A percentile compares a stretch with the other conserved stretches of the same genome.
phyloP scores from a whole-genome alignment of 768 basidiomycete genomes.

The Rossbeevera mucosa region DNA sequence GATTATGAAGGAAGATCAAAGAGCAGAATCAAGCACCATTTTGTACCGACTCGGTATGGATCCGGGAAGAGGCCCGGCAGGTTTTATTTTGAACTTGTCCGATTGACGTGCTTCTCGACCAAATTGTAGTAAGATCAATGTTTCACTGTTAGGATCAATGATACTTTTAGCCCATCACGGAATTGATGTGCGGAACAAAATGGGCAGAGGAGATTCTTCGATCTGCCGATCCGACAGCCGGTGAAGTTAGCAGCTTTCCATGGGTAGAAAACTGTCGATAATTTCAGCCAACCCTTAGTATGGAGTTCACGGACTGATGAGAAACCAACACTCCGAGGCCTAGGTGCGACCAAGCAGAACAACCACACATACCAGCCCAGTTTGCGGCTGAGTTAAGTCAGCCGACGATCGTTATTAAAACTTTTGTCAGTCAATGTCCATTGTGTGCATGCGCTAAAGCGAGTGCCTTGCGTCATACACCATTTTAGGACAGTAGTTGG shows the following conservation, averaged over 20 bases:
- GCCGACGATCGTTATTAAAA: background rate
- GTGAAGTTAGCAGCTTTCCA: background rate
- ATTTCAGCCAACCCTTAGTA: background rate
- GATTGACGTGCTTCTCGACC: conserved; percentile 30
- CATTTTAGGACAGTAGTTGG: background rate
- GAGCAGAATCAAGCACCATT: background rate
- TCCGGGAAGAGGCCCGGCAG: background rate
- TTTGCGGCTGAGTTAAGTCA: background rate
- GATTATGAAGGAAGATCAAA: background rate
- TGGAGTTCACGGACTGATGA: background rate
- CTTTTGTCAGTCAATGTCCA: background rate
- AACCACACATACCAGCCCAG: background rate
- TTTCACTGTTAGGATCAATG: conserved; percentile 13
- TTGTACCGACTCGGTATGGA: conserved; percentile 3
- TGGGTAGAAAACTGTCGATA: background rate
- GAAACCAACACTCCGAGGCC: too few relatives aligned
- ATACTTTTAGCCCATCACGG: background rate
- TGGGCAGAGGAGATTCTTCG: background rate
- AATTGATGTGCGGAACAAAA: background rate
- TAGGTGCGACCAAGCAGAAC: background rate
- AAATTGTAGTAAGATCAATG: background rate
- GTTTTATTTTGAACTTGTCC: conserved; percentile 36
- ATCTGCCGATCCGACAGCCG: background rate
- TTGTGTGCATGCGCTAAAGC: background rate
- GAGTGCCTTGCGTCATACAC: background rate